Conservation (phyloP, 768 basidiomycete species). For the Gloeopeniophorella convolvens region DNA sequence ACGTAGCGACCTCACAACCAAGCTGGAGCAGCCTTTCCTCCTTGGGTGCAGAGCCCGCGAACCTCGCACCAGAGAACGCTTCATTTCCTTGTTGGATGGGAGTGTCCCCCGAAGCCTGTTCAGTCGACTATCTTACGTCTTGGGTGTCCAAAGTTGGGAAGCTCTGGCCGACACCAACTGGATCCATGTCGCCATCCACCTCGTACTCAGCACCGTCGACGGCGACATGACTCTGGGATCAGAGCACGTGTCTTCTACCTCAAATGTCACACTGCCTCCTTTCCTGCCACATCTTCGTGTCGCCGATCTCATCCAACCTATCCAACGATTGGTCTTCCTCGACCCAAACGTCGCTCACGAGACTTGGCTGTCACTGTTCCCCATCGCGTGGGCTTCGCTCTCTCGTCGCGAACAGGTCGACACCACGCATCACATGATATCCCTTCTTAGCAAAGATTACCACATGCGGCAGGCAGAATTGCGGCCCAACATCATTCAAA, state of each 20-base stretch:
- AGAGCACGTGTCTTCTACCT: constrained; percentile 35
- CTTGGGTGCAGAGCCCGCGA: constrained; percentile 87
- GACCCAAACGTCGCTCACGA: constrained; percentile 74
- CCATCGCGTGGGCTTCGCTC: constrained; percentile 78
- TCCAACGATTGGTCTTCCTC: constrained; percentile 77
- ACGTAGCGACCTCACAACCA: constrained; percentile 88
- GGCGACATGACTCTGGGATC: constrained; percentile 35
- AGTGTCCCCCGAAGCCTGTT: constrained; percentile 81
- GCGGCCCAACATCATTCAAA: constrained; percentile 89
- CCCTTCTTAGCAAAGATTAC: constrained; percentile 87
- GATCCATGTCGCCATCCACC: constrained; percentile 86
- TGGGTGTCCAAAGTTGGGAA: constrained; percentile 95
- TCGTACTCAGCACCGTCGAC: constrained; percentile 73
- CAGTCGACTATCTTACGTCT: constrained; percentile 79
- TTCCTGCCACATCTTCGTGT: constrained; percentile 42
- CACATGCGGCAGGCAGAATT: constrained; percentile 83
- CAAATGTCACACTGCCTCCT: constrained; percentile 28
- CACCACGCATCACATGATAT: constrained; percentile 83
- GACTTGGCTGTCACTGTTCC: constrained; percentile 85
- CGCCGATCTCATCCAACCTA: constrained; percentile 57
- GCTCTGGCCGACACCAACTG: constrained; percentile 87
- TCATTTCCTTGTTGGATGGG: constrained; percentile 84
- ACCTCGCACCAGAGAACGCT: constrained; percentile 67
- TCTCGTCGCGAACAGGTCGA: constrained; percentile 84
- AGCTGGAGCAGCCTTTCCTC: constrained; percentile 89